Evolutionary conservation across 176 grass and related monocot species (phyloP), one percentile per base, ranked within the genome.

Genomic region (Lolium multiflorum): DNA sequence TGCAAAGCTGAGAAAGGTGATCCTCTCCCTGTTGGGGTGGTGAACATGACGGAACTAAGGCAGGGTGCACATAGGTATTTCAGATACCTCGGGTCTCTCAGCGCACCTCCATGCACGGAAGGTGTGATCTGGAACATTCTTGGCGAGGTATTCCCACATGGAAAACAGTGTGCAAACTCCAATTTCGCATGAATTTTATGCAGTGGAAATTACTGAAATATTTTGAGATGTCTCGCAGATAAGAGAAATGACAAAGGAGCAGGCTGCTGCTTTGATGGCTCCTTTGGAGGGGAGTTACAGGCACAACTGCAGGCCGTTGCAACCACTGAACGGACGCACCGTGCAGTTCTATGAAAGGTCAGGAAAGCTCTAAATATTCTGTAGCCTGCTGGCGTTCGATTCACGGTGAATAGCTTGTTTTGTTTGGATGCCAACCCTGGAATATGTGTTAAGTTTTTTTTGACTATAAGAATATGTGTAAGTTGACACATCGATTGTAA

Each of bases 71-170:
- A 71, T 47, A 89, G 70, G 51, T 93, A 95, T 55, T 93, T 87
- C 71, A 88, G 93, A 93, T 98, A 95, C 64, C 18, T 68, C 35
- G 91, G 93, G 71, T 92, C 95, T 68, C 89, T 98, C 14, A 87
- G 77, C 58, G 76, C 85, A 26, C 95, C 95, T 76, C 95, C 95
- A 84, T 98, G 95, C 89, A 98, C 95, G 5, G 95, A 98, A 66
- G 92, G 89, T 75, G 90, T 98, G 43, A 87, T 93, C 28, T 98
- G 93, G 93, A 86, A 89, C 80, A 81, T 98, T 55, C 77, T 95
- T 73, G 77, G 17, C 38, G 89, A 92, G 91, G 95, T 95, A 82
- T 21, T 28, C 4, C 56, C 21, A 25, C 20, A 24, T 17, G 4
- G 2, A 18, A 52, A 88, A 46, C 48, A 69, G 15, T 59, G 11